Evolutionary conservation across 345 rosid species (phyloP).

Genomic region (Citrus cavaleriei): DNA sequence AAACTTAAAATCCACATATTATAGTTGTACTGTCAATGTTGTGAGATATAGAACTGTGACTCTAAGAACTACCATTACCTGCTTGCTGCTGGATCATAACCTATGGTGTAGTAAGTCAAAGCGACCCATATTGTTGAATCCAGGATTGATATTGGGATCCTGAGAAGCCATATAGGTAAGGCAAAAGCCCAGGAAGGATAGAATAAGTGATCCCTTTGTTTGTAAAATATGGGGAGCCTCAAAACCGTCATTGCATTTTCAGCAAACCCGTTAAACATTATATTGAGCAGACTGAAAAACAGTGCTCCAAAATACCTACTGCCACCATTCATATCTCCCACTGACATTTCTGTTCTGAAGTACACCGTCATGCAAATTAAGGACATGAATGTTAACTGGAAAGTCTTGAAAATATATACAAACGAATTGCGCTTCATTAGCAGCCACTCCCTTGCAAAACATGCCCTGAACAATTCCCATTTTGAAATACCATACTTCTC

Average conservation of each 20-base stretch:
- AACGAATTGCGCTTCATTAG: slow-evolving; percentile 64
- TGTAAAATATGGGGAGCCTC: slow-evolving; percentile 65
- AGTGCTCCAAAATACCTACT: slow-evolving; percentile 52
- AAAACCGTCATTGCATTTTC: slow-evolving; percentile 56
- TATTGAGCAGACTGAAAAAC: slow-evolving; percentile 47
- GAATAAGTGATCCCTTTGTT: slow-evolving; percentile 68
- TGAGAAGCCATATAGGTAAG: slow-evolving; percentile 58
- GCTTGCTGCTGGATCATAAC: slow-evolving; percentile 61
- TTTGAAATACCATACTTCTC: slow-evolving; percentile 70
- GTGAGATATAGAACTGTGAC: background rate
- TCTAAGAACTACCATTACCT: slow-evolving; percentile 32
- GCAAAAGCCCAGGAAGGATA: slow-evolving; percentile 70
- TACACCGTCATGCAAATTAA: slow-evolving; percentile 48
- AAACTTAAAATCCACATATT: background rate
- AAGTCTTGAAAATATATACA: slow-evolving; percentile 53
- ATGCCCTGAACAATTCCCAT: slow-evolving; percentile 62
- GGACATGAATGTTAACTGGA: slow-evolving; percentile 53
- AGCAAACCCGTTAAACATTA: slow-evolving; percentile 71
- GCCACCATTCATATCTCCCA: slow-evolving; percentile 40
- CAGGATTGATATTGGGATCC: slow-evolving; percentile 60
- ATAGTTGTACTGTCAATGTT: background rate
- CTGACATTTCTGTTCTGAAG: slow-evolving; percentile 55
- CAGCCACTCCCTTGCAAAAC: slow-evolving; percentile 70
- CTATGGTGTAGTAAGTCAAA: slow-evolving; percentile 61
- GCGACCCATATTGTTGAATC: slow-evolving; percentile 63